A percentile compares a stretch with the other conserved stretches of the same genome.
Evolutionary conservation across 192 early-diverging fungal genomes (phyloP).

Genomic region (Phycomyces nitens): DNA sequence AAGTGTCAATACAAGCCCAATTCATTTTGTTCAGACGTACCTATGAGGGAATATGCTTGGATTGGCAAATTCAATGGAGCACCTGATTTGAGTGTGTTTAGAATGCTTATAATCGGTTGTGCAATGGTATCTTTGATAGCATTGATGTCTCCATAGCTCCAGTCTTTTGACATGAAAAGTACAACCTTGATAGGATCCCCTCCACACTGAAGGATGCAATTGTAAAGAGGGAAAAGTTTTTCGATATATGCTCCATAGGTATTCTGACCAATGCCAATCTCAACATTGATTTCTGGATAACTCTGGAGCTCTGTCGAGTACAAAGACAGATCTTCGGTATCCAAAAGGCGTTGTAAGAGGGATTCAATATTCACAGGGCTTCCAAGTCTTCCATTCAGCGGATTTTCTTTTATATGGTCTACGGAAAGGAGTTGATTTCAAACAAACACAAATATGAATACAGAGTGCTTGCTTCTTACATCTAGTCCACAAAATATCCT

Average conservation of each 20-base stretch:
- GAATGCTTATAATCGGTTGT: not conserved
- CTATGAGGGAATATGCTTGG: slow-evolving; percentile 10
- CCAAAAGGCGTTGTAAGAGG: not conserved
- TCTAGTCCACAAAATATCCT: not conserved
- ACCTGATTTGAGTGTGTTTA: not conserved
- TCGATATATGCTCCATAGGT: not conserved
- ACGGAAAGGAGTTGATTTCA: no score
- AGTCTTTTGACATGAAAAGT: not conserved
- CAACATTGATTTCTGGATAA: not conserved
- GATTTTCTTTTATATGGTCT: no score
- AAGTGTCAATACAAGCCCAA: no score
- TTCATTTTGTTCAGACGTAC: not conserved
- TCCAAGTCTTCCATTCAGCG: no score
- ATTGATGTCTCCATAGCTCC: not conserved
- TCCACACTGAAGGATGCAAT: not conserved
- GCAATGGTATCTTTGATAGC: not conserved
- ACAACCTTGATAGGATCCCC: not conserved
- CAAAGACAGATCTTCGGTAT: not conserved
- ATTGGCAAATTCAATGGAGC: slow-evolving; percentile 7
- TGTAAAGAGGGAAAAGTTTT: not conserved
- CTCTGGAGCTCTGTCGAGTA: not conserved
- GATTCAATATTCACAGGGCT: no score
- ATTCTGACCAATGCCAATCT: not conserved
- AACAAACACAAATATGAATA: no score
- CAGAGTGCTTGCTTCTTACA: not conserved